A percentile compares a stretch with the other conserved stretches of the same genome.
phyloP scores from a whole-genome alignment of 441 rosid genomes.

The Gossypium davidsonii region DNA sequence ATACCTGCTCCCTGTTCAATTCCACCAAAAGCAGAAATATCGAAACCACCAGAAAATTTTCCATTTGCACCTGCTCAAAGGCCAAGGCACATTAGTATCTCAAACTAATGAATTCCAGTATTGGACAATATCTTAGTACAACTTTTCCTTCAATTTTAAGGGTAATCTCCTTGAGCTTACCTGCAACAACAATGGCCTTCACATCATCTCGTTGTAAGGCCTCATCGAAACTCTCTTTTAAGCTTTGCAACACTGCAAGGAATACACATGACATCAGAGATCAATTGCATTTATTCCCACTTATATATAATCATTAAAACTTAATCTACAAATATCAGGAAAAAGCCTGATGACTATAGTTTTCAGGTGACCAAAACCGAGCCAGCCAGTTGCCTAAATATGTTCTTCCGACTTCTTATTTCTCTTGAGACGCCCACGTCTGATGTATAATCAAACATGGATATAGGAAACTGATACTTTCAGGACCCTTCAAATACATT shows the following conservation, averaged over 20 bases:
- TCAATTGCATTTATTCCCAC: neutral
- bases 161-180: constrained; percentile 25
- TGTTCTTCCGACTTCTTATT: neutral
- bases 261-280: neutral
- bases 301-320: neutral
- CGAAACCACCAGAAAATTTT: constrained; percentile 95
- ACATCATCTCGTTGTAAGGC: constrained; percentile 83
- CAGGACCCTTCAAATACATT: neutral
- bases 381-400: neutral
- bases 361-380: neutral
- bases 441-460: neutral
- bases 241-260: constrained; percentile 59
- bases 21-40: constrained; percentile 64
- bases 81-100: constrained; percentile 14
- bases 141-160: neutral
- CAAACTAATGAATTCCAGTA: constrained; percentile 5
- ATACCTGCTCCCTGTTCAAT: constrained; percentile 55
- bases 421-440: neutral
- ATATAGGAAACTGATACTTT: neutral
- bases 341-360: neutral
- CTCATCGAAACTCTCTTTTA: constrained; percentile 67
- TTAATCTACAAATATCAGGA: neutral
- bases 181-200: constrained; percentile 86
- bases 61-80: constrained; percentile 66
- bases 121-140: neutral